These are phyloP conservation scores for Paraconiothyrium sp. DNA, from an alignment of 2,329 filamentous ascomycete genomes.

Conservation along the genomic window DNA sequence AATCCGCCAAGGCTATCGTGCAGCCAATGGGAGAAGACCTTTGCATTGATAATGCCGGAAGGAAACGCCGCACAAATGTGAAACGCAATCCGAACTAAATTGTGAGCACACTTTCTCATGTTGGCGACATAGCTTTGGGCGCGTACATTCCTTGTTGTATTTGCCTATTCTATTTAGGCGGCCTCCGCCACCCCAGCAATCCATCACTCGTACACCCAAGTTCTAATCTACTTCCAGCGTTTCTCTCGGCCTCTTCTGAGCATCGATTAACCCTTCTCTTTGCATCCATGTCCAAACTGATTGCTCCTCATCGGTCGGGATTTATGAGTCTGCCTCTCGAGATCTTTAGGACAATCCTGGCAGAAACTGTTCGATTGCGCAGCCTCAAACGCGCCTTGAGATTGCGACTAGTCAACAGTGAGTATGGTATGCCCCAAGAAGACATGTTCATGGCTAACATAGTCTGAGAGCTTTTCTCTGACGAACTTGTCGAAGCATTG, in stretches of 20 bases:
- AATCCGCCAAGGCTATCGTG: background rate
- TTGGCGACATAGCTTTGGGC: background rate
- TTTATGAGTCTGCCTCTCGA: background rate
- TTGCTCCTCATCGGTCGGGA: background rate
- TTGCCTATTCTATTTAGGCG: no score
- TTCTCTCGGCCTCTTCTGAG: background rate
- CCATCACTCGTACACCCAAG: no score
- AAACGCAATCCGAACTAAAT: background rate
- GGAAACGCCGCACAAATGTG: background rate
- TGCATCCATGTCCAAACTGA: background rate
- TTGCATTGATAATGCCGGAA: background rate
- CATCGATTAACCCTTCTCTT: background rate
- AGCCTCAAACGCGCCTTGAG: background rate
- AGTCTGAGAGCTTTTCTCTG: background rate
- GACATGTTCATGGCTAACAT: background rate
- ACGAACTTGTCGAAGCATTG: slow-evolving; percentile 1
- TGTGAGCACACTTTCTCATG: background rate
- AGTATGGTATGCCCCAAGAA: background rate
- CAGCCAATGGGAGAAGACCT: background rate
- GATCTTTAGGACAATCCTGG: background rate
- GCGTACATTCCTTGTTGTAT: background rate
- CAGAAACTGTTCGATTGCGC: background rate
- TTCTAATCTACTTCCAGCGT: no score
- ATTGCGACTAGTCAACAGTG: slow-evolving; percentile 5
- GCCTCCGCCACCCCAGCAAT: no score